Base-by-base conservation (phyloP, 306 rosid species). In the Dryas drummondii region DNA sequence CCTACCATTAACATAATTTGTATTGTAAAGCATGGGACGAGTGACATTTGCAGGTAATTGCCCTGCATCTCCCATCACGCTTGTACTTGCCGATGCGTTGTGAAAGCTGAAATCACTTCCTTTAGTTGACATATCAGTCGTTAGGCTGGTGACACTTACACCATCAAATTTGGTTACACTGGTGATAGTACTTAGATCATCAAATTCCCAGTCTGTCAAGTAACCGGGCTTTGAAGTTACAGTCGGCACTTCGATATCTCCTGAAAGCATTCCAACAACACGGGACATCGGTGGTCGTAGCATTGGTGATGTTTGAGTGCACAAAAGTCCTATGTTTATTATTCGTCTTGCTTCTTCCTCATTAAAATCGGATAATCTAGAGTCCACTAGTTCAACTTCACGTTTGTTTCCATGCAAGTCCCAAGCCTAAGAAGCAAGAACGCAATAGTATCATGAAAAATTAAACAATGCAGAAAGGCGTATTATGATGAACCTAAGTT, bases 211-310 rank as follows among this genome's bases (percentile, higher is more conserved):
- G 22, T 22, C 22, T 22, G 22, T 22, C 22, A 22, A 22, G 22
- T 19, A 19, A 19, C 22, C 22, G 22, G 19, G 97, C 85, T 68
- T 84, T 16, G 92, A 57, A 71, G 85, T 84, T 40, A 85, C 88
- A 41, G 79, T 5, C 80, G 79, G 51, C 83, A 86, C 90, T 79
- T 90, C 97, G 10, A 75, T 59, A 41, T 92, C 93, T 77, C 96
- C 93, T 0, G 81, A 64, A 72, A 90, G 89, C 96, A 92, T 90
- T 65, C 91, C 92, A 70, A 92, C 89, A 47, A 83, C 96, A 4
- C 89, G 22, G 22, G n/a, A n/a, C n/a, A n/a, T n/a, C n/a, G n/a
- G n/a, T n/a, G n/a, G n/a, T n/a, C n/a, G n/a, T 22, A 66, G 77
- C 6, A 49, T 15, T 27, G 97, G 96, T 22, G 90, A 79, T 76